These are phyloP conservation scores for Stenocarpella maydis DNA, from an alignment of 2,329 filamentous ascomycete species.

Conservation along the genomic window DNA sequence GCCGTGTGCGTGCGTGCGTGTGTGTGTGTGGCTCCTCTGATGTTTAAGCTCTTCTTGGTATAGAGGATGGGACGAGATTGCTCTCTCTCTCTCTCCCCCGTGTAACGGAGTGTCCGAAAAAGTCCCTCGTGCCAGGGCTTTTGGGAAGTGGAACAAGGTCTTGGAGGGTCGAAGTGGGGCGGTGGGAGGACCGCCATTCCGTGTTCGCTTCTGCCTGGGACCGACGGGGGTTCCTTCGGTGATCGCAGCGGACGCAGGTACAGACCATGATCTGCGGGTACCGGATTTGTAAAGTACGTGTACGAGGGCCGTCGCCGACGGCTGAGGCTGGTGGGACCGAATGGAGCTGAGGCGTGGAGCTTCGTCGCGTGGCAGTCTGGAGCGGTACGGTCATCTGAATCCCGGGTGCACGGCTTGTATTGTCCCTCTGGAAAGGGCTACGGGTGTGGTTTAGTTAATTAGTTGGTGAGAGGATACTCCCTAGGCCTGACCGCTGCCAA, in stretches of 20 bases:
- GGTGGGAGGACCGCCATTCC: not conserved
- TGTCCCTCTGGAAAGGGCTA: too few relatives aligned
- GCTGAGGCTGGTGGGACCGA: not conserved
- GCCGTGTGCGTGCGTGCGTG: not conserved
- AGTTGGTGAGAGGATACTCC: not conserved
- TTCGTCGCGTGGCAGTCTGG: not conserved
- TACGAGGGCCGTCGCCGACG: not conserved
- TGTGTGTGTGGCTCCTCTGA: not conserved
- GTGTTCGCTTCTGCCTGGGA: constrained; percentile 12
- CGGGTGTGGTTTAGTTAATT: not conserved
- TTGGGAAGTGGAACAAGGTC: not conserved
- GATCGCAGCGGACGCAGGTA: not conserved
- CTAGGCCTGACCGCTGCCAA: too few relatives aligned
- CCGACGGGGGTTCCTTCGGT: not conserved
- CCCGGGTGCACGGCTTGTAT: not conserved
- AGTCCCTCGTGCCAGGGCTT: not conserved
- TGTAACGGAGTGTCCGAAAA: not conserved
- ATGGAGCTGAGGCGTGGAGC: not conserved
- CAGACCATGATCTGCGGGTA: not conserved
- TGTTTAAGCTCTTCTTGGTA: constrained; percentile 1
- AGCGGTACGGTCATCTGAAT: not conserved
- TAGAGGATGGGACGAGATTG: not conserved
- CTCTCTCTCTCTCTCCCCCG: too few relatives aligned
- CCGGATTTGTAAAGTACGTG: not conserved
- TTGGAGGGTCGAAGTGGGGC: not conserved